Evolutionary conservation across 2,329 filamentous ascomycete species (phyloP).

Genomic region (Diaporthe helianthi): DNA sequence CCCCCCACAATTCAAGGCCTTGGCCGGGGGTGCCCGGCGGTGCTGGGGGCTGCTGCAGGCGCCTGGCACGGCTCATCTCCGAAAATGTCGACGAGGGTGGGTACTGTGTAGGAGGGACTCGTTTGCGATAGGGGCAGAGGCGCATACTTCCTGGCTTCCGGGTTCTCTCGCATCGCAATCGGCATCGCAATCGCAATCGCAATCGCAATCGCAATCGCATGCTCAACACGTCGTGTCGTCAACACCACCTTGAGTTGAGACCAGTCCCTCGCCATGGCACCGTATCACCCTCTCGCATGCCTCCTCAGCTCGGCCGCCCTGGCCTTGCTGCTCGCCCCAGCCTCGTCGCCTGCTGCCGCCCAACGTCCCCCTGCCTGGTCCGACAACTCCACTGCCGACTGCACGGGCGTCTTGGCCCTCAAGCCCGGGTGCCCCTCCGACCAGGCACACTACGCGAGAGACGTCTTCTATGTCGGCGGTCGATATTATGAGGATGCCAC

Average conservation of each 20-base stretch:
- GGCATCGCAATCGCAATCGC: too few species aligned
- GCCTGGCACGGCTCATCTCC: conserved; percentile 24
- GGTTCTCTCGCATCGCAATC: too few species aligned
- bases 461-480: conserved; percentile 44
- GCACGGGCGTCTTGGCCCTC: conserved; percentile 32
- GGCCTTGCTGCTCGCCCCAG: conserved; percentile 10
- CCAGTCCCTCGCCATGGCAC: background rate
- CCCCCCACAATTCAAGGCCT: conserved; percentile 4
- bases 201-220: too few species aligned
- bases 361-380: background rate
- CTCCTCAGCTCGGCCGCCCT: conserved; percentile 26
- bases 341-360: background rate
- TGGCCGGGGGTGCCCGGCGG: background rate
- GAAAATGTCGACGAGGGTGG: background rate
- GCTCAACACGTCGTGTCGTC: background rate
- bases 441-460: conserved; percentile 35
- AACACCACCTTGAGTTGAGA: too few species aligned
- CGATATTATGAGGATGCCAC: conserved; percentile 37
- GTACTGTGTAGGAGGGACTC: too few species aligned
- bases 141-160: background rate
- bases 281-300: background rate
- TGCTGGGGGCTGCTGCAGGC: too few species aligned
- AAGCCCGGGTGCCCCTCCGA: conserved; percentile 29
- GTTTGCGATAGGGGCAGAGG: conserved; percentile 8
- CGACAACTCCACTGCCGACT: conserved; percentile 22